Evolutionary conservation across 352 stramenopile species (phyloP).

Genomic region (Achlya hypogyna): DNA sequence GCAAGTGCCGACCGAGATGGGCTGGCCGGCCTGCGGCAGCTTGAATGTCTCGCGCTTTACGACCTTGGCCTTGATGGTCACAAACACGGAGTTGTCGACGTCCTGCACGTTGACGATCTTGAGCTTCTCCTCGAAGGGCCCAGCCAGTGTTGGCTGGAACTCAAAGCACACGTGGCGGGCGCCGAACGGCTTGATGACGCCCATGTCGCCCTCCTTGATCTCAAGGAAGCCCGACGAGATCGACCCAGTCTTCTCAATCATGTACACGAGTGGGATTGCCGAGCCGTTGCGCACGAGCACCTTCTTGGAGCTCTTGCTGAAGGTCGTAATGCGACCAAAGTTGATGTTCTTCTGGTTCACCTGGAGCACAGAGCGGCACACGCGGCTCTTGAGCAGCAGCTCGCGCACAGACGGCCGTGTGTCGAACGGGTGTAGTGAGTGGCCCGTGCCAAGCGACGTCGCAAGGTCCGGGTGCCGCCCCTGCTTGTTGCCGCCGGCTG

Average conservation of each 20-base stretch:
- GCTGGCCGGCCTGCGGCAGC: constrained; percentile 78
- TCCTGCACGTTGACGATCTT: constrained; percentile 88
- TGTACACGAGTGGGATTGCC: constrained; percentile 74
- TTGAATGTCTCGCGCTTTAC: constrained; percentile 87
- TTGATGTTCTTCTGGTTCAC: constrained; percentile 91
- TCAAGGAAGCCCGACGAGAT: constrained; percentile 85
- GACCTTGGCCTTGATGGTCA: constrained; percentile 86
- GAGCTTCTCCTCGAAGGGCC: constrained; percentile 83
- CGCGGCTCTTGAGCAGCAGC: constrained; percentile 70
- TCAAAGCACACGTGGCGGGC: constrained; percentile 86
- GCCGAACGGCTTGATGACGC: constrained; percentile 80
- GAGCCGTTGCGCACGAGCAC: constrained; percentile 84
- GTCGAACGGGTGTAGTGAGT: constrained; percentile 65
- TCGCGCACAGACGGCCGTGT: constrained; percentile 45
- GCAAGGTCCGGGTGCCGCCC: constrained; percentile 16
- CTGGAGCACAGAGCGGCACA: constrained; percentile 82
- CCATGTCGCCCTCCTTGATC: constrained; percentile 81
- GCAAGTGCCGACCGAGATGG: constrained; percentile 74
- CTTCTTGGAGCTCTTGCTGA: constrained; percentile 78
- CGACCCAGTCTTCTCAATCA: constrained; percentile 83
- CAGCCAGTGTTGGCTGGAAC: constrained; percentile 77
- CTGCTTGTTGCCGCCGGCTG: constrained; percentile 78
- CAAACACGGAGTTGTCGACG: constrained; percentile 71
- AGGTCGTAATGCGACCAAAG: constrained; percentile 79
- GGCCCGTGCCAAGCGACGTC: background rate